Evolutionary conservation across 2,329 filamentous ascomycete genomes (phyloP).

Genomic region (Fusarium coffeatum): DNA sequence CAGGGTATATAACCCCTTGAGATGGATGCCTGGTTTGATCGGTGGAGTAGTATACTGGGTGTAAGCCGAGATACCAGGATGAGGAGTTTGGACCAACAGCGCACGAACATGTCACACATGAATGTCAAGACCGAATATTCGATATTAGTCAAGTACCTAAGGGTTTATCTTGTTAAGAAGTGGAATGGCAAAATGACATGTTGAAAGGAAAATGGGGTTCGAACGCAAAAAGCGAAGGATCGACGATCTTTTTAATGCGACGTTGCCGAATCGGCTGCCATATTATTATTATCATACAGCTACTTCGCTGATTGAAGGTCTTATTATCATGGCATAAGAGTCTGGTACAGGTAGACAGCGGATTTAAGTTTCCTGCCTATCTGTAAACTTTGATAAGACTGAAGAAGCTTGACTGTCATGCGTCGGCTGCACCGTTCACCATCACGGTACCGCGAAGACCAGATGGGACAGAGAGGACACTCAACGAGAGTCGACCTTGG

Average conservation of each 20-base stretch:
- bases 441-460: too few relatives aligned
- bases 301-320: too few relatives aligned
- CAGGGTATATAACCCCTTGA: background rate
- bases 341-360: too few relatives aligned
- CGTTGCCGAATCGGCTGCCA: too few relatives aligned
- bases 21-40: background rate
- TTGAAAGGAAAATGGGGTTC: background rate
- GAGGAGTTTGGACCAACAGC: background rate
- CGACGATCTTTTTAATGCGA: too few relatives aligned
- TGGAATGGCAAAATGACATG: background rate
- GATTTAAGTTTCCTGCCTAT: too few relatives aligned
- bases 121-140: background rate
- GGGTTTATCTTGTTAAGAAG: rapidly evolving
- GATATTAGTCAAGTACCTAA: background rate
- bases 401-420: too few relatives aligned
- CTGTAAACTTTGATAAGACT: too few relatives aligned
- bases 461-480: background rate
- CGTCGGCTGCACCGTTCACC: too few relatives aligned
- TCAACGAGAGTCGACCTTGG: background rate
- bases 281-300: too few relatives aligned
- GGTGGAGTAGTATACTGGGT: background rate
- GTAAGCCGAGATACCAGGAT: background rate
- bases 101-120: background rate
- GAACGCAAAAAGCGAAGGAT: background rate
- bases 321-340: too few relatives aligned